Percentiles rank a stretch among this genome's conserved stretches.
These are phyloP conservation scores for Penicillium sclerotigenum DNA, from an alignment of 2,329 filamentous ascomycete species.

Conservation along the genomic window DNA sequence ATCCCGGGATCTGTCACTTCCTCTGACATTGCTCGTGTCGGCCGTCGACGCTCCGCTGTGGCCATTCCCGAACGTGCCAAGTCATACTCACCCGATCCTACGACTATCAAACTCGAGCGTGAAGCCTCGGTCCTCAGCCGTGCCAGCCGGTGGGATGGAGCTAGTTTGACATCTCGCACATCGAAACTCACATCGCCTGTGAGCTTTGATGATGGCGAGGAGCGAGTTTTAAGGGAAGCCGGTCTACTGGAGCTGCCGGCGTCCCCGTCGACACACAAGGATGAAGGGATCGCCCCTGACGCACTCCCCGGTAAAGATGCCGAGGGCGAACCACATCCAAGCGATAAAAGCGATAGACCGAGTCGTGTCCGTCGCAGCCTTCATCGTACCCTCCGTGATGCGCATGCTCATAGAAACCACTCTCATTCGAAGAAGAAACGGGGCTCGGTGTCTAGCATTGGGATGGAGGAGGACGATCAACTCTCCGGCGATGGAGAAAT, in stretches of 20 bases:
- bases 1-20: constrained; percentile 33
- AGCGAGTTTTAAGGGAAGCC: constrained; percentile 64
- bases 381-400: constrained; percentile 83
- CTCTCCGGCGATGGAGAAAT: constrained; percentile 58
- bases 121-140: constrained; percentile 41
- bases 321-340: constrained; percentile 35
- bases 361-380: constrained; percentile 76
- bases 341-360: constrained; percentile 51
- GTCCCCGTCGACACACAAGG: constrained; percentile 43
- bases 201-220: constrained; percentile 63
- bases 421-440: constrained; percentile 74
- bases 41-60: constrained; percentile 30
- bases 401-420: constrained; percentile 58
- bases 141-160: constrained; percentile 36
- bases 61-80: constrained; percentile 29
- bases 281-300: constrained; percentile 42
- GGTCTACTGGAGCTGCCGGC: constrained; percentile 57
- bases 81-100: constrained; percentile 24
- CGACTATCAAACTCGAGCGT: constrained; percentile 31
- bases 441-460: constrained; percentile 63
- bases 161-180: constrained; percentile 33
- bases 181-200: constrained; percentile 36
- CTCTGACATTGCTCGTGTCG: constrained; percentile 27
- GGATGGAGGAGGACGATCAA: constrained; percentile 51
- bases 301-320: constrained; percentile 43